Evolutionary conservation across 768 basidiomycete genomes (phyloP), one percentile per base, ranked within the genome.

Genomic region (Xerocomellus amylosporus): DNA sequence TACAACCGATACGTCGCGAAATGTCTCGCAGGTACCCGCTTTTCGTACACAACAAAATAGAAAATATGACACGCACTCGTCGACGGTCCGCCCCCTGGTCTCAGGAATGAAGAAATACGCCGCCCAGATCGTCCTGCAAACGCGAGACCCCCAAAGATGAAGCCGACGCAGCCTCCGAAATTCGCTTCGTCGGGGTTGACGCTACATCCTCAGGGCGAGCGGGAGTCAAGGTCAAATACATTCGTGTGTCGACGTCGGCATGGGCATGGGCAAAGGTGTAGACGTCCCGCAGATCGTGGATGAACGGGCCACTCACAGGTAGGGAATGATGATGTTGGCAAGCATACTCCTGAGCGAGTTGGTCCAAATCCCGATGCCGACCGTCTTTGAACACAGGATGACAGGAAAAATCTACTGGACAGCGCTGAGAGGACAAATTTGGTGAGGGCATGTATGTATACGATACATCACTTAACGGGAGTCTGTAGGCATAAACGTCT

Each of bases 351-450:
- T 67, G 3, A 70, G 54, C 26, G 65, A 65, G 36, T 63, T 68
- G 30, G 58, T 60, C 58, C 54, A 63, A 6, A 68, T 61, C 2
- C 68, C 61, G 7, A 65, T 57, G 1, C 68, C 59, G n/a, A 68
- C 61, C 30, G 66, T 70, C 54, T 66, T 68, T 15, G 67, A 70
- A 30, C 68, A 49, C 42, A 72, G 62, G 4, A 71, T 60, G 39
- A 65, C 28, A 0, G 70, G 71, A 54, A 70, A 71, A 38, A 72
- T 66, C 66, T 69, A 72, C 37, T 72, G 71, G 14, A 72, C 49
- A 9, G 64, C 67, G 36, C 66, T 67, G 39, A 14, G 19, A 49
- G 31, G 15, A 47, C 1, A 3, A n/a, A n/a, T 34, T 14, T 9
- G 7, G 9, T 1, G 22, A 47, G 4, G 5, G 2, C 5, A 38